phyloP scores from a whole-genome alignment of 2,329 filamentous ascomycete genomes.

The Mycogone perniciosa region DNA sequence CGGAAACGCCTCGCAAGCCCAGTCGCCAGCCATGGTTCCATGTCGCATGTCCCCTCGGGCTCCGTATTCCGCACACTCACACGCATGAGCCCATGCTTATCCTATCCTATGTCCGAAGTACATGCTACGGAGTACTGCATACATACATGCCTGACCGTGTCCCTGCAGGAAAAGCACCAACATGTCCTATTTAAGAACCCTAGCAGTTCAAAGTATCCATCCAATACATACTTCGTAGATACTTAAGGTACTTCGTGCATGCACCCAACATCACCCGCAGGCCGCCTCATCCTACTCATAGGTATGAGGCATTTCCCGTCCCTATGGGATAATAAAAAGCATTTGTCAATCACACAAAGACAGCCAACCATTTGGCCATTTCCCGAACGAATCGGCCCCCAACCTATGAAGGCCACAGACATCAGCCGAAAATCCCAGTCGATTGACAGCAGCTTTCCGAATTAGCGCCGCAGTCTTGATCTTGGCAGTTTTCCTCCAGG shows the following conservation, averaged over 20 bases:
- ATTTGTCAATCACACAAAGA: no score
- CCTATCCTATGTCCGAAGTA: not conserved
- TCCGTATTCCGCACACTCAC: not conserved
- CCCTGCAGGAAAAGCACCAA: no score
- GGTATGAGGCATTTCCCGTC: not conserved
- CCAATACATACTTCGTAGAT: no score
- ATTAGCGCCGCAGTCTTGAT: not conserved
- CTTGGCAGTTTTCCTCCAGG: not conserved
- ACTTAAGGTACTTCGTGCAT: no score
- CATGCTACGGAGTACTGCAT: not conserved
- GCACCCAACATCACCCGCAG: no score
- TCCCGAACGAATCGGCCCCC: not conserved
- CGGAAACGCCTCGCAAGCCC: no score
- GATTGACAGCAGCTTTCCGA: not conserved
- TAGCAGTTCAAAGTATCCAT: no score
- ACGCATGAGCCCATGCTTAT: slow-evolving; percentile 7
- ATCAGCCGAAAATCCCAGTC: not conserved
- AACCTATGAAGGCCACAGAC: slow-evolving; percentile 1
- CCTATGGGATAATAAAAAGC: no score
- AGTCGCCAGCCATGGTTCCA: no score
- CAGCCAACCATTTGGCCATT: no score
- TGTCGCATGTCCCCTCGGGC: no score
- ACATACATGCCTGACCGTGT: not conserved
- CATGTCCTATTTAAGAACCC: no score
- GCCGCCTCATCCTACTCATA: not conserved